Evolutionary conservation across 2,329 filamentous ascomycete species (phyloP).

Genomic region (Chaetomium strumarium): DNA sequence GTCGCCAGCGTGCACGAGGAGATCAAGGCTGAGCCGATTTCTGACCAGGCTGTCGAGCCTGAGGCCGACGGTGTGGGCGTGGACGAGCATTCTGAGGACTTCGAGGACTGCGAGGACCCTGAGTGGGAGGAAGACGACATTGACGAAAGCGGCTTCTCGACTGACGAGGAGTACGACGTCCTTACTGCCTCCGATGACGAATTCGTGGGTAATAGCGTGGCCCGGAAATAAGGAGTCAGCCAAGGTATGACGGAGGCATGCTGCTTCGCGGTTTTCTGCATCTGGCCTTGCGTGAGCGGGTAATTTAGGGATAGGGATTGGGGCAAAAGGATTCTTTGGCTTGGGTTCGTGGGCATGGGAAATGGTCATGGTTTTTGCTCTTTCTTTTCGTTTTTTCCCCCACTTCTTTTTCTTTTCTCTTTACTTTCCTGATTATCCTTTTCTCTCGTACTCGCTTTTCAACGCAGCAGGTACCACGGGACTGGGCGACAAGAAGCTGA

Average conservation of each 20-base stretch:
- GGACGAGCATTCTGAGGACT: constrained; percentile 37
- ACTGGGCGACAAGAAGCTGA: not conserved
- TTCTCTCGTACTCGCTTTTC: not conserved
- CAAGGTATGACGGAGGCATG: not conserved
- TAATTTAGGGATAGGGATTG: constrained; percentile 1
- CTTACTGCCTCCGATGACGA: constrained; percentile 93
- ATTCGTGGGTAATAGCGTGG: constrained; percentile 50
- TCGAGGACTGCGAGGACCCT: constrained; percentile 51
- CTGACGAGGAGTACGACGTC: constrained; percentile 97
- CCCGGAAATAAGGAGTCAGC: constrained; percentile 34
- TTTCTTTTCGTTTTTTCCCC: not conserved
- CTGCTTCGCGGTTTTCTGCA: too few relatives aligned
- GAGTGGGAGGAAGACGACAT: constrained; percentile 56
- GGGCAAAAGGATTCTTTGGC: not conserved
- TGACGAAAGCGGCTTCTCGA: constrained; percentile 70
- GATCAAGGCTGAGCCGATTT: constrained; percentile 36
- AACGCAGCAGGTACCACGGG: constrained; percentile 1
- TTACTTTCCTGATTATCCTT: not conserved
- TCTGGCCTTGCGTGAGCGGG: not conserved
- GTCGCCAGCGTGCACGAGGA: constrained; percentile 69
- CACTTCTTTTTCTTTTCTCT: not conserved
- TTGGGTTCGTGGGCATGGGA: constrained; percentile 1
- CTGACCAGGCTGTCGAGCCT: constrained; percentile 26
- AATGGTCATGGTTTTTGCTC: not conserved
- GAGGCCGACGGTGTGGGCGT: too few relatives aligned